Conservation (phyloP, 257 asterid species). For the Petunia axillaris region DNA sequence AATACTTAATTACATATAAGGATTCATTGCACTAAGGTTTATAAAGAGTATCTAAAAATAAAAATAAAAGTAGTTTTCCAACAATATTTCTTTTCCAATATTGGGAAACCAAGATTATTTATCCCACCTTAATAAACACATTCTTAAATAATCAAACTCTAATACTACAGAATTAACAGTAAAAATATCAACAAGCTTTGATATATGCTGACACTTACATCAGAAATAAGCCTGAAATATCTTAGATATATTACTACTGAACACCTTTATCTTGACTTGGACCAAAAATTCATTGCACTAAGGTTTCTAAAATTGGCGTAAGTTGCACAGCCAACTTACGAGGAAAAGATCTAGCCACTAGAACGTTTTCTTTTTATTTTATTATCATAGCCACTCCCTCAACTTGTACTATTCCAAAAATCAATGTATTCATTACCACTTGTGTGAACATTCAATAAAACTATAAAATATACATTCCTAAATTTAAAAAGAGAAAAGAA, state of each 20-base stretch:
- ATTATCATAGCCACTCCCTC: background rate
- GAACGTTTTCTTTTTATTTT: constrained; percentile 66
- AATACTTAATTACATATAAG: too few species aligned
- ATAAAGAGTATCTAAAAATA: too few species aligned
- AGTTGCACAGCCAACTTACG: constrained; percentile 30
- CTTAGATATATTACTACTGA: background rate
- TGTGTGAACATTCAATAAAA: constrained; percentile 28
- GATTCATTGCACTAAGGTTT: too few species aligned
- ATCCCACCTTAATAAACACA: constrained; percentile 42
- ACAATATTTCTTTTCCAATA: background rate
- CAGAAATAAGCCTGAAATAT: background rate
- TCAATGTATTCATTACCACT: constrained; percentile 34
- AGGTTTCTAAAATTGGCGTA: background rate
- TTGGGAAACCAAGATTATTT: constrained; percentile 18
- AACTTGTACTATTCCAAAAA: background rate
- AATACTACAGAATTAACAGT: too few species aligned
- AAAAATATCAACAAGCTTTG: background rate
- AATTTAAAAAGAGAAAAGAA: background rate
- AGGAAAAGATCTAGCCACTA: constrained; percentile 40
- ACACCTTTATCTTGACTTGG: background rate
- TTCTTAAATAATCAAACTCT: constrained; percentile 29
- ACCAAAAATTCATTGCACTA: constrained; percentile 1
- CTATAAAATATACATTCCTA: too few species aligned
- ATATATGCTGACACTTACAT: background rate
- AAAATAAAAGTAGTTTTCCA: too few species aligned